Base-by-base conservation (phyloP, 768 basidiomycete genomes). In the Leccinum fibrillosum region DNA sequence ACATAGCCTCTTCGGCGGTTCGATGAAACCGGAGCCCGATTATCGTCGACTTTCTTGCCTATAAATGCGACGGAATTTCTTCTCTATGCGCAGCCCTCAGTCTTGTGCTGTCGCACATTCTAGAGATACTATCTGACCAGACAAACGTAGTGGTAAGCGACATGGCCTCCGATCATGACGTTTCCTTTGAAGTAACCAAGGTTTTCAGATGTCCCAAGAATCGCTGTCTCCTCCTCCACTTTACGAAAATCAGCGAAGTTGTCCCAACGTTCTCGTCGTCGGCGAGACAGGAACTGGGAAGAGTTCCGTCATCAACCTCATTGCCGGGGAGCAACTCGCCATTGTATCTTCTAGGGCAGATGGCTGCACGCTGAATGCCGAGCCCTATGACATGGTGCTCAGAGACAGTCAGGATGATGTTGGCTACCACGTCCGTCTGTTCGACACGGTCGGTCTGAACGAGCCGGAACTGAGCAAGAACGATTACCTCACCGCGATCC, bases 281-380 rank as follows among this genome's bases (percentile, higher is more conserved):
- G 73, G 69, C 6, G 68, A 71, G 57, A 69, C 68, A 26, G 68
- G 68, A 1, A 58, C 45, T 5, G 68, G 74, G 9, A 79, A 79
- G 55, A 79, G 78, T 56, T 76, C 75, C 2, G 66, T 78, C 30
- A 60, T 78, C 55, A 79, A 78, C 59, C 72, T 79, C 66, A 59
- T 79, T 37, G 64, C 64, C 19, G 70, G 69, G 11, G 39, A 60
- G 5, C 13, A 63, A 0, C 49, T 64, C 5, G 77, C 77, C 4
- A 37, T 28, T 0, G 65, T 69, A 8, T 74, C 73, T 10, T 65
- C 67, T 19, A 19, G 65, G 1, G 71, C 73, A 11, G 47, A 28
- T 0, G 76, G 75, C 2, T 75, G 72, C 61, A 79, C 79, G 1
- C 60, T 78, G 49, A 45, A 68, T 8, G 64, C 62, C 39, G 52